Evolutionary conservation across 1,284 basidiomycete species (phyloP), one percentile per base, ranked within the genome.

Genomic region (Spongispora temasekensis): DNA sequence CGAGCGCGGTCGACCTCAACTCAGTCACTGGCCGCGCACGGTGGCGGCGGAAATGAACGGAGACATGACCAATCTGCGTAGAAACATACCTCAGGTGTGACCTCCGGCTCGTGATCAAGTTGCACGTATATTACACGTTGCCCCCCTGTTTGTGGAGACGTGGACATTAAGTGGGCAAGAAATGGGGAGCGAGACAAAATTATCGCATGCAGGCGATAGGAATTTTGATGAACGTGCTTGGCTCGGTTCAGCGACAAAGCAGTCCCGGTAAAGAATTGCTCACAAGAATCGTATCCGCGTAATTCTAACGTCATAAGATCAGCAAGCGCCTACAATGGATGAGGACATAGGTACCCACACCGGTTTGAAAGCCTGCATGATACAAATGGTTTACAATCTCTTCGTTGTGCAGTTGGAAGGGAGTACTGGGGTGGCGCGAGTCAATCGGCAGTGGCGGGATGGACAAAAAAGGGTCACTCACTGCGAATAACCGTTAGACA

Each of bases 101-200:
- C 86, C 75, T 91, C 88, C 61, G 88, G 90, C 65, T 90, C 88
- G 65, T 89, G 85, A 64, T 89, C 87, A 65, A 94, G 78, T 62
- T 87, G 82, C 58, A 94, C 85, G 71, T 88, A 89, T 65, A 95
- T 84, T 62, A 82, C 79, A 63, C 86, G 82, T 69, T 88, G 85
- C 23, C 83, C 84, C 64, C 80, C 81, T 71, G 84, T 61, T 75
- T 81, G 83, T 62, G 86, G 82, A 61, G 90, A 83, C 65, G 90
- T 87, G 64, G 88, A 87, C 86, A 95, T 91, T 66, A 94, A 79
- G 72, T 93, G 92, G 46, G 88, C 90, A 68, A 95, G 84, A 76
- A 87, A 93, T 50, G 94, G 93, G 37, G 91, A 94, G 58, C 90
- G 88, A 59, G 92, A 91, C 61, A 95, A 81, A 67, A 94, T 89